A percentile compares a stretch with the other conserved stretches of the same genome.
Evolutionary conservation across 768 basidiomycete genomes (phyloP).

Genomic region (Botryobasidium botryosum): DNA sequence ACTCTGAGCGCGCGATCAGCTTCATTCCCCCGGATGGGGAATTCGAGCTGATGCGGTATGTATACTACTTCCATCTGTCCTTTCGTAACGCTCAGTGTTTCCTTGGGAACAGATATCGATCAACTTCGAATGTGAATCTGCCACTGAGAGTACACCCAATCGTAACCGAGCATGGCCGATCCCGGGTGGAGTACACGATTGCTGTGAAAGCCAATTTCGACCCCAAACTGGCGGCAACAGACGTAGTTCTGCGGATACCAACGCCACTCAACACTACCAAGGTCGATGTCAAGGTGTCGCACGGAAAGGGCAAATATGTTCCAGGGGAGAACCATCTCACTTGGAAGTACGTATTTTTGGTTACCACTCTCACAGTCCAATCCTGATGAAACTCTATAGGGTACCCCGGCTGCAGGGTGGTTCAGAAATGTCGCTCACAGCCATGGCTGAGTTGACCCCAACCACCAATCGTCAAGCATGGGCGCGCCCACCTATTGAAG

Average conservation of each 20-base stretch:
- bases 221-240: conserved; percentile 82
- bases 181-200: conserved; percentile 79
- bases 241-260: conserved; percentile 83
- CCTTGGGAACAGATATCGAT: conserved; percentile 56
- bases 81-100: background rate
- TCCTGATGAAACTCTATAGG: conserved; percentile 25
- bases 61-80: conserved; percentile 4
- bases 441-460: conserved; percentile 63
- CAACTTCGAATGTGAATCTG: conserved; percentile 90
- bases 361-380: background rate
- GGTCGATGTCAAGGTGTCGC: conserved; percentile 80
- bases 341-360: conserved; percentile 75
- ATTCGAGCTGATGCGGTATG: conserved; percentile 92
- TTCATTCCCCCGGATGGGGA: conserved; percentile 98
- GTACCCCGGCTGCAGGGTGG: conserved; percentile 86
- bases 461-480: conserved; percentile 91
- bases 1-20: conserved; percentile 82
- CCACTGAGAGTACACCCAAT: conserved; percentile 81
- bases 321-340: conserved; percentile 91
- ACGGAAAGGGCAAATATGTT: conserved; percentile 93
- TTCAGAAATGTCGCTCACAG: conserved; percentile 74
- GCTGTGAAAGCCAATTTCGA: conserved; percentile 80
- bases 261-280: conserved; percentile 89
- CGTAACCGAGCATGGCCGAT: conserved; percentile 83
- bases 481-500: conserved; percentile 94